Conservation (phyloP, 179 eudicot species). For the Pouteria campechiana region DNA sequence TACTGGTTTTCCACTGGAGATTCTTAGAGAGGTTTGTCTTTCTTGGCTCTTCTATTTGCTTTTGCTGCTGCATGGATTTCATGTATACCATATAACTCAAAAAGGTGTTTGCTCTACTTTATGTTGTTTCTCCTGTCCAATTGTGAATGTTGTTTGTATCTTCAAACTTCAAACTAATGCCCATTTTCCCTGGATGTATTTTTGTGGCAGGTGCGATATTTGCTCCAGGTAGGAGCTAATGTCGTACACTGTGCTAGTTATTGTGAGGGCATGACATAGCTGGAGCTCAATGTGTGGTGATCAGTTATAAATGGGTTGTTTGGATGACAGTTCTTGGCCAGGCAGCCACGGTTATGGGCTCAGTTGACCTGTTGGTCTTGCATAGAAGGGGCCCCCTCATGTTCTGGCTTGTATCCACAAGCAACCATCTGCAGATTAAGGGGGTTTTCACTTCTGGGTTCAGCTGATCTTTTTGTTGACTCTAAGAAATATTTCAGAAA, state of each 20-base stretch:
- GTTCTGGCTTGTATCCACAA: conserved; percentile 75
- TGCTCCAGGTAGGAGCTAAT: conserved; percentile 99
- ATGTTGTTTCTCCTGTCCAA: too few species aligned
- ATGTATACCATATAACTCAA: too few species aligned
- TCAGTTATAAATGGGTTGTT: conserved; percentile 59
- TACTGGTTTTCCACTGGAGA: conserved; percentile 74
- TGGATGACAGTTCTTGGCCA: conserved; percentile 53
- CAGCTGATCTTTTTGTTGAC: too few species aligned
- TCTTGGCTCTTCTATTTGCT: conserved; percentile 5
- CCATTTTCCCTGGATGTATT: conserved; percentile 43
- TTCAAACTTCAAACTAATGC: conserved; percentile 41
- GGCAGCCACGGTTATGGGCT: conserved; percentile 67
- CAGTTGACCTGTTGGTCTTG: conserved; percentile 79
- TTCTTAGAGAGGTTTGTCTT: conserved; percentile 73
- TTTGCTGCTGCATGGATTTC: too few species aligned
- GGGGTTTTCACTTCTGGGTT: conserved; percentile 69
- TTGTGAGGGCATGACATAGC: conserved; percentile 45
- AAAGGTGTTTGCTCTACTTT: too few species aligned
- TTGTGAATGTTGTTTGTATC: conserved; percentile 11
- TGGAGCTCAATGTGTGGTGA: conserved; percentile 52
- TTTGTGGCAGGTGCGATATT: conserved; percentile 99
- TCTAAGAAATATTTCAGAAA: too few species aligned
- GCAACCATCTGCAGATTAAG: conserved; percentile 44
- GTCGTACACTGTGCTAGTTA: conserved; percentile 96
- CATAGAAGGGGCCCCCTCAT: conserved; percentile 73